Evolutionary conservation across 1,284 basidiomycete species (phyloP), one percentile per base, ranked within the genome.

Genomic region (Cystobasidium pallidum): DNA sequence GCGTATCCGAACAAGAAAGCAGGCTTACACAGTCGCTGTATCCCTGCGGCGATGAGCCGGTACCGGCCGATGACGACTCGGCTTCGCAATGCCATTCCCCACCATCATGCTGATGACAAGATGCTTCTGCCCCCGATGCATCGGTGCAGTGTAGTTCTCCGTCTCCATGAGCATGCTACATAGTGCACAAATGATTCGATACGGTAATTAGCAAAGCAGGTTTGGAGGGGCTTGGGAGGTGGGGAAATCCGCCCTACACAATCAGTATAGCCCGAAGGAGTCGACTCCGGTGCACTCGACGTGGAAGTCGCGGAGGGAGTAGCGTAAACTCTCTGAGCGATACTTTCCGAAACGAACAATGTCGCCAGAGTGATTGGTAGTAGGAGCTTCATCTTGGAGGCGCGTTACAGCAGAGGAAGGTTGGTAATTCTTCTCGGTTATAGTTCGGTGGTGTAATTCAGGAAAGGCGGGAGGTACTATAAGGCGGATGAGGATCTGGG

Each of bases 51-150:
- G 58, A 61, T n/a, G 24, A 28, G 8, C 58, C 58, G 28, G 36
- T 41, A 26, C 39, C 36, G 2, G 39, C 58, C 11, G 58, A 61
- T 26, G 58, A 36, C 21, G 58, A 61, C 58, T 61, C 62, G 47
- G 47, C 62, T 36, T 64, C 45, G 47, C 62, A 64, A 24, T 64
- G 62, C 62, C 62, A 64, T 34, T 51, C 45, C 1, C 62, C 62
- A 51, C 21, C 61, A 13, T 36, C 43, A 34, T 64, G 45, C 26
- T 64, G 45, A 24, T 64, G 62, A 30, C 62, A 64, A 1, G 1
- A n/a, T 24, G 43, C 62, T 64, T 64, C 62, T 17, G 24, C 24
- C 6, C 62, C 62, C 32, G 24, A 21, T 26, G 62, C 24, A 24
- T 47, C 47, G 7, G 32, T 64, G 21, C 62, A 64, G 17, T 64